Conservation (phyloP, 768 basidiomycete genomes). For the Lactarius evosmus region DNA sequence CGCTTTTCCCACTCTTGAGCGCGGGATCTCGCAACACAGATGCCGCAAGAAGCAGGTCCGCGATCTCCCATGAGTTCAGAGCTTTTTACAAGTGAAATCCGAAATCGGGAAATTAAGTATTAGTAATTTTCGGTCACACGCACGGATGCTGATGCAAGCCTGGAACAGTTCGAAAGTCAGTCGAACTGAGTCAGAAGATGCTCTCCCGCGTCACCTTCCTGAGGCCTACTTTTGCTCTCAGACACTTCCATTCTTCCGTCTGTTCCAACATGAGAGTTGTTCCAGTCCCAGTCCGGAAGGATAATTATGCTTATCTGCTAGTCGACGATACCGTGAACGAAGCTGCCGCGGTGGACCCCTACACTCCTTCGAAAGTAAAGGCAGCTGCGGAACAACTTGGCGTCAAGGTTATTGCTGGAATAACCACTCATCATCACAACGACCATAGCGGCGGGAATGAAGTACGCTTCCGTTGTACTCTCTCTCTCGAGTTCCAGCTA, state of each 20-base stretch:
- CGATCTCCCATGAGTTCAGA: too few relatives aligned
- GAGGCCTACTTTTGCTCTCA: background rate
- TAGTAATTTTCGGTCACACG: too few relatives aligned
- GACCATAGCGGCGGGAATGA: constrained; percentile 90
- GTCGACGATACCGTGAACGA: constrained; percentile 62
- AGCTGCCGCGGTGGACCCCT: constrained; percentile 81
- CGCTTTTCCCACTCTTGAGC: too few relatives aligned
- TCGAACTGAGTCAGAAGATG: too few relatives aligned
- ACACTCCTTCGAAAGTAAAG: constrained; percentile 66
- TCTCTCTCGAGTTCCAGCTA: constrained; percentile 6
- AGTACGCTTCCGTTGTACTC: constrained; percentile 42
- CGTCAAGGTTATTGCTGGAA: constrained; percentile 63
- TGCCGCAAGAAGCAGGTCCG: too few relatives aligned
- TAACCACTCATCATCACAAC: constrained; percentile 91
- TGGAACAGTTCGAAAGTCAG: too few relatives aligned
- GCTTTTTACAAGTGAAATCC: too few relatives aligned
- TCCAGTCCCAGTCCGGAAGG: constrained; percentile 72
- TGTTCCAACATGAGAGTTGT: constrained; percentile 62
- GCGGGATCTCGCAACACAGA: too few relatives aligned
- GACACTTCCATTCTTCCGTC: constrained; percentile 28
- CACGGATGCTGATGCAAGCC: too few relatives aligned
- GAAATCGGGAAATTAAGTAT: too few relatives aligned
- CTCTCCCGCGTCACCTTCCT: background rate
- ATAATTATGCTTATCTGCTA: constrained; percentile 85
- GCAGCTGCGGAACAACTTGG: constrained; percentile 58